These are phyloP conservation scores for Podospora australis DNA, from an alignment of 495 filamentous ascomycete species.

Conservation along the genomic window DNA sequence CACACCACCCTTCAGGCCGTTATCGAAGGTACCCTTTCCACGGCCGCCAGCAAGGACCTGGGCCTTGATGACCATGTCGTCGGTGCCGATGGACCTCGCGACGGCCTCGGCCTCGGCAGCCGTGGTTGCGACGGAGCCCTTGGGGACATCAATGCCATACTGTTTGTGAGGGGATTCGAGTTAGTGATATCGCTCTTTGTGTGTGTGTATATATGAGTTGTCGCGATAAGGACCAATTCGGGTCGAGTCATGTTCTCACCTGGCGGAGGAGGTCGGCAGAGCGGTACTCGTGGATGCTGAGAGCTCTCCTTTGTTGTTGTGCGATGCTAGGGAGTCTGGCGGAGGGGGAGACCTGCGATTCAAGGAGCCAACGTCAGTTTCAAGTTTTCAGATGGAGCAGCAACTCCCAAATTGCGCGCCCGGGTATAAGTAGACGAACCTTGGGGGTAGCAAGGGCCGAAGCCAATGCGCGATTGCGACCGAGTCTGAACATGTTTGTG, in stretches of 20 bases:
- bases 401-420: too few species aligned
- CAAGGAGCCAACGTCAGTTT: background rate
- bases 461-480: conserved; percentile 42
- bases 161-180: conserved; percentile 27
- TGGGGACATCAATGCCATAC: conserved; percentile 92
- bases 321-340: conserved; percentile 38
- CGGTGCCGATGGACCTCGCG: conserved; percentile 81
- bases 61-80: conserved; percentile 99
- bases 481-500: conserved; percentile 41
- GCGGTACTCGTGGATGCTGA: conserved; percentile 96
- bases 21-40: conserved; percentile 96
- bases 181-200: background rate
- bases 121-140: conserved; percentile 74
- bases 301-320: conserved; percentile 67
- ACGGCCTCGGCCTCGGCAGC: conserved; percentile 85
- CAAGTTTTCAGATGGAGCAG: conserved; percentile 10
- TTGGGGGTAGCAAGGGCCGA: conserved; percentile 42
- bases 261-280: conserved; percentile 81
- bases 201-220: background rate
- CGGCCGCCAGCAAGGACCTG: conserved; percentile 96
- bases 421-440: conserved; percentile 28
- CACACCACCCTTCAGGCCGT: conserved; percentile 97
- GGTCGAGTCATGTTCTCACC: conserved; percentile 40
- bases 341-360: conserved; percentile 30
- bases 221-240: background rate